Base-by-base conservation (phyloP, 139 green algal genomes). In the Chlamydomonas applanata region DNA sequence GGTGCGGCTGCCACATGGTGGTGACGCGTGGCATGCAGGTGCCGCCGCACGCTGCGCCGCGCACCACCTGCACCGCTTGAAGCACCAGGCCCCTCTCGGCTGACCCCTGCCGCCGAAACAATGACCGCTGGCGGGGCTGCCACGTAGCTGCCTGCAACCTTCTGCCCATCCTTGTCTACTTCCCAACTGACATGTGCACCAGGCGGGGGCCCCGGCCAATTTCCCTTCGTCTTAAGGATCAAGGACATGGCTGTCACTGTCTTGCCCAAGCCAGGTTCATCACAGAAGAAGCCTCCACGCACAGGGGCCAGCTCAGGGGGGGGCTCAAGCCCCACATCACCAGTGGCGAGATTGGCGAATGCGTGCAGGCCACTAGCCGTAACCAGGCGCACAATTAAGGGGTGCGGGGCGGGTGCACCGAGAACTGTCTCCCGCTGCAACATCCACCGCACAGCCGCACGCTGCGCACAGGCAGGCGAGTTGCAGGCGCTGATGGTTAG, bases 201-300 rank as follows among this genome's bases (percentile, higher is more conserved):
- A 45, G 1, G 72, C 24, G n/a, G 85, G 74, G 60, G 83, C 3
- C 35, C 30, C 0, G 89, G 82, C n/a, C 86, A 25, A 30, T 25
- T 65, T 14, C 83, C 82, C 53, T 77, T 63, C 2, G 88, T 95
- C 64, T 89, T 92, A 4, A 96, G 82, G 19, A 98, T 88, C 16
- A 98, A 83, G 1, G 83, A 83, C 27, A 98, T 69, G 1, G 79
- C 84, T 1, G 90, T 97, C 20, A 95, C 80, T 3, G 94, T 98
- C 82, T 98, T 98, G 25, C 94, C 94, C 29, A 98, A 85, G 1
- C 94, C 85, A 5, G 94, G 94, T 66, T 98, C 94, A 66, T 98
- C 94, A 63, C 94, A 97, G 46, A 98, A 91, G 46, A 98, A 79
- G 14, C 94, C 94, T 1, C 94, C 94, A 11, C 74, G 63, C 20